Evolutionary conservation across 2,329 filamentous ascomycete species (phyloP).

Genomic region (Pseudopyrenochaeta lycopersici): DNA sequence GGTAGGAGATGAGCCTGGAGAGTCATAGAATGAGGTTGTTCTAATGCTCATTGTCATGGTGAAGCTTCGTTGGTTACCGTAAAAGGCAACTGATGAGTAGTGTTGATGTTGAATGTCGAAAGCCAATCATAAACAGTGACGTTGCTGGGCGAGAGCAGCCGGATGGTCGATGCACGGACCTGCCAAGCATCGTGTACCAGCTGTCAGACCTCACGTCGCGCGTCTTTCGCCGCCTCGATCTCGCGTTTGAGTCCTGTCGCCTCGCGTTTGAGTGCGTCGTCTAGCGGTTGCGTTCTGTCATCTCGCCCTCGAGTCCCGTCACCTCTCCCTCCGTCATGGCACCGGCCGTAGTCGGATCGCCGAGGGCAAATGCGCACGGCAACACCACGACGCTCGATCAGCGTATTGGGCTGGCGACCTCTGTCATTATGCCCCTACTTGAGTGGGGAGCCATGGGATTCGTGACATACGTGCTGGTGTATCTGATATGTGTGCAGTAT

Average conservation of each 20-base stretch:
- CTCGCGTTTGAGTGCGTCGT: neutral
- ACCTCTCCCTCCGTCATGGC: conserved; percentile 22
- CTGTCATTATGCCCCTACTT: conserved; percentile 74
- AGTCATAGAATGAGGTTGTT: neutral
- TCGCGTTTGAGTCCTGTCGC: neutral
- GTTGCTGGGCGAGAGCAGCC: too few species aligned
- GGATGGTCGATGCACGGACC: neutral
- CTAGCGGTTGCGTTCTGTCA: neutral
- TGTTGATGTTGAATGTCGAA: neutral
- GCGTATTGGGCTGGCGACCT: conserved; percentile 64
- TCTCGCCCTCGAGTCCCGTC: conserved; percentile 2
- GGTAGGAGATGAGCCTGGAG: neutral
- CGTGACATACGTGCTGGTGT: conserved; percentile 75
- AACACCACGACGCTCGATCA: conserved; percentile 33
- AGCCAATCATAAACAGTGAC: neutral
- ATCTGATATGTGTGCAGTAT: conserved; percentile 70
- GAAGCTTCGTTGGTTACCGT: neutral
- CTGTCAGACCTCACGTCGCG: neutral
- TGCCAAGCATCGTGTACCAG: neutral
- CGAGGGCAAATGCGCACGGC: conserved; percentile 30
- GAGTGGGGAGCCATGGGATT: conserved; percentile 73
- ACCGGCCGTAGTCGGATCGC: conserved; percentile 28
- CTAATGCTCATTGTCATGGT: neutral
- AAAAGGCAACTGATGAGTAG: neutral
- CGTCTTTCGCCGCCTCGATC: neutral